phyloP scores from a whole-genome alignment of 495 filamentous ascomycete species.

The Penicillium chermesinum region DNA sequence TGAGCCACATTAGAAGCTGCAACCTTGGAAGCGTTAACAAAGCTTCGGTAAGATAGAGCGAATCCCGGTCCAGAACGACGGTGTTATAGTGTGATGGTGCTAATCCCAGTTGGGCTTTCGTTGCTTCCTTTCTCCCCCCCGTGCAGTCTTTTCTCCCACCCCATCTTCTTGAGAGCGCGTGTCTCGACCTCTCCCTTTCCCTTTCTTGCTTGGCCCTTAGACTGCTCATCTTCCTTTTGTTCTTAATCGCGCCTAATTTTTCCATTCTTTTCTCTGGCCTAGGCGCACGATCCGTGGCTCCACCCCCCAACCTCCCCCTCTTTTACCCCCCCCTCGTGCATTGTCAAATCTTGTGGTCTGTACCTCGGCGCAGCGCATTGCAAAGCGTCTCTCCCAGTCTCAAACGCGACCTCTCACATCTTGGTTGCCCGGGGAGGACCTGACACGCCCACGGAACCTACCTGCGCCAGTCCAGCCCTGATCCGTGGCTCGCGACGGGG shows the following conservation, averaged over 20 bases:
- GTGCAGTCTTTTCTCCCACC: not conserved
- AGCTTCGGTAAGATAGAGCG: too few relatives aligned
- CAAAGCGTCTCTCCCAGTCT: not conserved
- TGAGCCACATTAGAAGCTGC: not conserved
- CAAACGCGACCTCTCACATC: not conserved
- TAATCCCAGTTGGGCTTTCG: slow-evolving; percentile 15
- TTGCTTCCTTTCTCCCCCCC: not conserved
- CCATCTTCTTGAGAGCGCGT: slow-evolving; percentile 2
- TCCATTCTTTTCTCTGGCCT: not conserved
- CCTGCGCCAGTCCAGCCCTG: slow-evolving; percentile 9
- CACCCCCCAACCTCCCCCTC: slow-evolving; percentile 16
- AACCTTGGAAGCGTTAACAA: not conserved
- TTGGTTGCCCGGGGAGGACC: not conserved
- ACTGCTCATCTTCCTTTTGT: not conserved
- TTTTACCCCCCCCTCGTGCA: slow-evolving; percentile 13
- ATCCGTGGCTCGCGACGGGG: slow-evolving; percentile 18
- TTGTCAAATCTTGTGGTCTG: not conserved
- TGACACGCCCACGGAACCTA: slow-evolving; percentile 14
- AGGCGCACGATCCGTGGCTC: slow-evolving; percentile 12
- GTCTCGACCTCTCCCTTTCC: slow-evolving; percentile 4
- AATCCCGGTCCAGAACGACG: not conserved
- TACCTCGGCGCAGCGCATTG: not conserved
- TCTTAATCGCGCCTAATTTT: not conserved
- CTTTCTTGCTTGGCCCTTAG: too few relatives aligned
- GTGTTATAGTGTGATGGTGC: slow-evolving; percentile 5